phyloP scores from a whole-genome alignment of 164 flowering plant species.

The Umbilicus rupestris region DNA sequence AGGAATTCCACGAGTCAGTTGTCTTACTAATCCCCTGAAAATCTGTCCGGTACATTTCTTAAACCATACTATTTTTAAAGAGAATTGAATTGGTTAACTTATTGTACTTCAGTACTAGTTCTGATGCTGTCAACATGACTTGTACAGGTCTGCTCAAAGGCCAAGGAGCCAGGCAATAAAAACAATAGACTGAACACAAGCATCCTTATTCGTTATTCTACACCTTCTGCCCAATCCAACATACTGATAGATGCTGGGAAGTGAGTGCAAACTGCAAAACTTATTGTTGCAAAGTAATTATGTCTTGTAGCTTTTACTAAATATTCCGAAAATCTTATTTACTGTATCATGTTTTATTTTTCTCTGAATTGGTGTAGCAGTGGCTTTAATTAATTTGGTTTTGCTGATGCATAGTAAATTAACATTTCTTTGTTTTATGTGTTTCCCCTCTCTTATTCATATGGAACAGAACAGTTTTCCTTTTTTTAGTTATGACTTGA shows the following conservation, averaged over 20 bases:
- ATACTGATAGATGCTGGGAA: slow-evolving; percentile 93
- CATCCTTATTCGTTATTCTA: slow-evolving; percentile 57
- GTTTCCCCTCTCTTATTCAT: background rate
- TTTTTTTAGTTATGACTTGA: background rate
- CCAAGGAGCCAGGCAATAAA: slow-evolving; percentile 61
- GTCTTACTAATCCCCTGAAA: slow-evolving; percentile 80
- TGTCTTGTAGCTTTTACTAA: background rate
- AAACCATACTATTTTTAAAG: background rate
- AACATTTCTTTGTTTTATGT: background rate
- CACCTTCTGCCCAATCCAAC: slow-evolving; percentile 37
- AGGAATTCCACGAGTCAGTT: slow-evolving; percentile 97
- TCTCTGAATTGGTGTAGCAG: background rate
- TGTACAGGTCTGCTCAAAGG: slow-evolving; percentile 74
- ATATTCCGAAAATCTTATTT: background rate
- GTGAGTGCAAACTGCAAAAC: slow-evolving; percentile 47
- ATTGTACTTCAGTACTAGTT: too few relatives aligned
- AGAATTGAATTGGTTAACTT: too few relatives aligned
- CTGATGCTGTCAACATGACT: background rate
- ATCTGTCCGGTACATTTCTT: slow-evolving; percentile 50
- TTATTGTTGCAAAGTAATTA: background rate
- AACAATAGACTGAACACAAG: slow-evolving; percentile 89
- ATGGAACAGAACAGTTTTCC: background rate
- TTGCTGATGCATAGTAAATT: background rate
- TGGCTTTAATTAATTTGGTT: background rate
- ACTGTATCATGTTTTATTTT: background rate